Evolutionary conservation across 805 yeast species (phyloP).

Genomic region (Saturnispora besseyi): DNA sequence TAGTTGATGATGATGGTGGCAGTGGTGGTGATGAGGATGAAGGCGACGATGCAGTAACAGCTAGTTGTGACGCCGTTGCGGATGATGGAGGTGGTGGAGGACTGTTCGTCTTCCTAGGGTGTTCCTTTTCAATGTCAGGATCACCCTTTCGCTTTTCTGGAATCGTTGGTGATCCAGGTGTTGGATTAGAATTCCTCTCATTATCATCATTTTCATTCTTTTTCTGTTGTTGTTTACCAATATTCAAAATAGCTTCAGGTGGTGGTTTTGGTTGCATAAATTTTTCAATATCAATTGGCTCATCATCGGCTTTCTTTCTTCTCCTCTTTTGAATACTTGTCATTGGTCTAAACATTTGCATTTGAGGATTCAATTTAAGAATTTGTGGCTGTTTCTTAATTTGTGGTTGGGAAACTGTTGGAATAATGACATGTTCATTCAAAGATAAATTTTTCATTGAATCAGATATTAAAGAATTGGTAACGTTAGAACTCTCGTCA

Average conservation of each 20-base stretch:
- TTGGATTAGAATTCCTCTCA: not conserved
- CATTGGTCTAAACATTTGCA: conserved; percentile 7
- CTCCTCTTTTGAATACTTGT: not conserved
- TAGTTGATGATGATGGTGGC: not conserved
- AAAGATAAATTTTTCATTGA: conserved; percentile 5
- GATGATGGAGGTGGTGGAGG: not conserved
- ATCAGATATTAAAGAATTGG: not conserved
- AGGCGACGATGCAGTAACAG: not conserved
- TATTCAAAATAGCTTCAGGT: conserved; percentile 6
- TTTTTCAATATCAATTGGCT: conserved; percentile 12
- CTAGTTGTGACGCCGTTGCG: not conserved
- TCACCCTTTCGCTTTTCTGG: conserved; percentile 17
- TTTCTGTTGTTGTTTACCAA: not conserved
- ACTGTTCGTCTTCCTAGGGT: not conserved
- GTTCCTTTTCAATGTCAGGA: not conserved
- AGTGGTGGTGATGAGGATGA: not conserved
- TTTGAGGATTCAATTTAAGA: not conserved
- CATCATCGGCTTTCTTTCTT: conserved; percentile 3
- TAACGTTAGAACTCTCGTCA: not conserved
- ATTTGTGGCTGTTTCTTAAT: not conserved
- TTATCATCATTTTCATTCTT: not conserved
- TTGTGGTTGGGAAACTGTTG: not conserved
- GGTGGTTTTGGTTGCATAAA: conserved; percentile 17
- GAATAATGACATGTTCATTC: not conserved
- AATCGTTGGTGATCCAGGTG: conserved; percentile 4